Base-by-base conservation (phyloP, 768 basidiomycete genomes). In the Butyriboletus loyo region DNA sequence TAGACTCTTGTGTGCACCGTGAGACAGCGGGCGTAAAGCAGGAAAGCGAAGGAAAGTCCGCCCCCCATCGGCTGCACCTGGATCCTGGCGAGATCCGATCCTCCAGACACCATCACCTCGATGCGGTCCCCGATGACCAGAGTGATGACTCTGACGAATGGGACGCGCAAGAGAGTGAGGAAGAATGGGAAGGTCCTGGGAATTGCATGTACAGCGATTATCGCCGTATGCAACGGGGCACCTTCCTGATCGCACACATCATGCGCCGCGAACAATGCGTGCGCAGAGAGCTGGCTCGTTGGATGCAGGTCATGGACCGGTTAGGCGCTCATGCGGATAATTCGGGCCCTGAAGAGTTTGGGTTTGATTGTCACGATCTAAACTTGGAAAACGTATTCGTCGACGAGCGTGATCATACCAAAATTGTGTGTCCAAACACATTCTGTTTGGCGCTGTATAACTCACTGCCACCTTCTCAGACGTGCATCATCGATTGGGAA, bases 401-500 rank as follows among this genome's bases (percentile, higher is more conserved):
- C 19, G 87, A 92, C 64, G 76, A 75, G 32, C 58, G 76, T 3
- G 85, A 92, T 60, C 76, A 76, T 50, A 79, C 85, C 0, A 82
- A 77, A 56, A 87, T 92, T 40, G 90, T 92, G 59, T 61, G 90
- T 76, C 34, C 22, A 1, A 45, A 5, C 8, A 36, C 1, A 14
- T 28, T 25, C 21, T 13, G 21, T 46, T 19, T n/a, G 31, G 21
- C 21, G 21, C 6, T 28, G 46, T 55, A 22, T 30, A 1, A 24
- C 53, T 50, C 14, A 55, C 27, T 2, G 27, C 45, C 7, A 28
- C 19, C 7, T 24, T 30, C 21, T 7, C 44, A 93, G 91, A 88
- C 89, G 1, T 89, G 88, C 61, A 81, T 93, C 52, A 92, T 93
- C 37, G 91, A 93, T 60, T 92, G 89, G 90, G 90, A 93, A 66